Evolutionary conservation across 2,329 filamentous ascomycete species (phyloP).

Genomic region (Emmonsiellopsis sp.): DNA sequence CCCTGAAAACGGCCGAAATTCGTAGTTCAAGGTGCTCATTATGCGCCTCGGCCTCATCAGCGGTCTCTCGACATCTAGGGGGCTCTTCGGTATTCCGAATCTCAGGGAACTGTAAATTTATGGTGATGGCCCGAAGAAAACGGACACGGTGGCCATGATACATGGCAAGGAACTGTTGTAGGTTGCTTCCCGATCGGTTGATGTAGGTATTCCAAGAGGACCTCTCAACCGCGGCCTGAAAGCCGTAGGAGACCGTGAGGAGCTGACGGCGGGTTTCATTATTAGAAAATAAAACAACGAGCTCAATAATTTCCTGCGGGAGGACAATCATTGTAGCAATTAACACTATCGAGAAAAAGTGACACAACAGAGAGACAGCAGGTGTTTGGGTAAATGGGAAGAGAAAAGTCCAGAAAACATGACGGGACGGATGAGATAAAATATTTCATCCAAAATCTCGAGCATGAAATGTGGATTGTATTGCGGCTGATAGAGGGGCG

Average conservation of each 20-base stretch:
- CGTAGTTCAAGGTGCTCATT: constrained; percentile 5
- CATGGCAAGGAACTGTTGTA: background rate
- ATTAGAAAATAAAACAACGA: background rate
- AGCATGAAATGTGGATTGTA: too few species aligned
- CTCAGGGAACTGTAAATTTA: background rate
- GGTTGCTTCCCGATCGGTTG: background rate
- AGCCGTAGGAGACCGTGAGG: constrained; percentile 5
- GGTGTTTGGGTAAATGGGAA: too few species aligned
- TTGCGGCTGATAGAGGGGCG: too few species aligned
- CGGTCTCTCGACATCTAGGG: constrained; percentile 3
- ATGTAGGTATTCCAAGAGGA: background rate
- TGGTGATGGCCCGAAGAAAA: constrained; percentile 2
- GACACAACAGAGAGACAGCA: too few species aligned
- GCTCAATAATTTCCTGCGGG: constrained; percentile 4
- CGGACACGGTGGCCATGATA: constrained; percentile 4
- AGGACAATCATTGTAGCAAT: background rate
- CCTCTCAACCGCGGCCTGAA: constrained; percentile 4
- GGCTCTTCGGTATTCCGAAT: background rate
- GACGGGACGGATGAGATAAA: too few species aligned
- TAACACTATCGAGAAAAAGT: too few species aligned
- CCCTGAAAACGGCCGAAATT: constrained; percentile 4
- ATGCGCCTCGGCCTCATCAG: constrained; percentile 1
- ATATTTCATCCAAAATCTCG: too few species aligned
- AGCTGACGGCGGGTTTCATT: background rate
- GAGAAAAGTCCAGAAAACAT: too few species aligned